Evolutionary conservation across 208 protist species (phyloP).

Genomic region (Novymonas esmeraldas): DNA sequence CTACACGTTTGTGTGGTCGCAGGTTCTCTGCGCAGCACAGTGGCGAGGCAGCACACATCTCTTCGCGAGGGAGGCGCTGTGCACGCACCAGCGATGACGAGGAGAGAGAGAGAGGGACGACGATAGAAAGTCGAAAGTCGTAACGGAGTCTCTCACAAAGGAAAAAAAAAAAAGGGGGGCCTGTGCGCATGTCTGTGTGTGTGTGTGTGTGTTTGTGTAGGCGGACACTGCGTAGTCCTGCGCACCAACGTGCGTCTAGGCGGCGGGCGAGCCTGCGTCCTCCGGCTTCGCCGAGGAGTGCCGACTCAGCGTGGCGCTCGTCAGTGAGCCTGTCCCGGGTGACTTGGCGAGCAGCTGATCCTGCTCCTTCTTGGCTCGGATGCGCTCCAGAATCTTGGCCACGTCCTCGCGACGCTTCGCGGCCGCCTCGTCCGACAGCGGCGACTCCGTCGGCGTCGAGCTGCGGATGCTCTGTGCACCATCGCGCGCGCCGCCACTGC

Average conservation of each 20-base stretch:
- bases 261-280: conserved; percentile 7
- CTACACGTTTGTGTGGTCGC: no score
- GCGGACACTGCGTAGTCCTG: no score
- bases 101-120: no score
- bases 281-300: conserved; percentile 3
- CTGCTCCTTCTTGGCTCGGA: conserved; percentile 39
- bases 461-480: neutral
- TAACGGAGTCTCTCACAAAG: no score
- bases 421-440: conserved; percentile 11
- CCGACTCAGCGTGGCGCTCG: conserved; percentile 2
- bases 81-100: no score
- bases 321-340: conserved; percentile 2
- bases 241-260: no score
- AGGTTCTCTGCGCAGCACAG: no score
- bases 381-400: conserved; percentile 44
- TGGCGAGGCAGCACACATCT: no score
- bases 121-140: no score
- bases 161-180: neutral
- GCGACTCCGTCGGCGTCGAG: conserved; percentile 9
- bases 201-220: conserved; percentile 1
- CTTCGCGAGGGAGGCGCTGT: no score
- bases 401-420: conserved; percentile 43
- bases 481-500: conserved; percentile 1
- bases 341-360: conserved; percentile 8
- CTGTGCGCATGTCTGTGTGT: neutral